Evolutionary conservation across 768 basidiomycete genomes (phyloP).

Genomic region (Brasilioporus rufonigricans): DNA sequence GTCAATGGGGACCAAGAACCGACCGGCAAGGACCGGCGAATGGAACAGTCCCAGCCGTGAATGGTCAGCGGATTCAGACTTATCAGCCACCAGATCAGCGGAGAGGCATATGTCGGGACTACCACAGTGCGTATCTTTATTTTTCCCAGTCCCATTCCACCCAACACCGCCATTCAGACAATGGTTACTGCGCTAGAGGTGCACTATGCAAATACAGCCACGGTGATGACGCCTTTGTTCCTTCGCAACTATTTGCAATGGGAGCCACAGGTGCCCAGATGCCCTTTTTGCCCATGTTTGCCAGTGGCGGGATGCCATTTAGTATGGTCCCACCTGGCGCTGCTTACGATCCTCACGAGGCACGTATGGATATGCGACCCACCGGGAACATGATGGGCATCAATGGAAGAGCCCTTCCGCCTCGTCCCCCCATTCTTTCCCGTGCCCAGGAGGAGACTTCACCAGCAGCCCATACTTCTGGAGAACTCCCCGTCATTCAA

Average conservation of each 20-base stretch:
- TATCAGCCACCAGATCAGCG: conserved; percentile 74
- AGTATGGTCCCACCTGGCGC: conserved; percentile 44
- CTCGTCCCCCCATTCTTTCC: conserved; percentile 57
- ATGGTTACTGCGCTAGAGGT: conserved; percentile 88
- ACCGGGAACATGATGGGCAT: conserved; percentile 30
- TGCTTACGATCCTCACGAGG: conserved; percentile 76
- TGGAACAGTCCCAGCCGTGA: conserved; percentile 28
- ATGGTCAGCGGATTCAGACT: conserved; percentile 50
- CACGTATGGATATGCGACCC: conserved; percentile 78
- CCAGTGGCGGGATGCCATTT: conserved; percentile 53
- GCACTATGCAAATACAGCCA: conserved; percentile 90
- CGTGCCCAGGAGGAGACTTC: conserved; percentile 53
- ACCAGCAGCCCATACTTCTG: conserved; percentile 45
- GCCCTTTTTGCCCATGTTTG: conserved; percentile 74
- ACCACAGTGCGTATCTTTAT: conserved; percentile 68
- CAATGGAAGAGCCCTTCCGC: conserved; percentile 36
- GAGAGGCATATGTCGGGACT: conserved; percentile 84
- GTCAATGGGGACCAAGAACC: conserved; percentile 41
- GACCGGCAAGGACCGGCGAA: conserved; percentile 28
- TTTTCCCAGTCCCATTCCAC: conserved; percentile 2
- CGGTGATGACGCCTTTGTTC: conserved; percentile 82
- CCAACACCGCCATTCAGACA: conserved; percentile 49
- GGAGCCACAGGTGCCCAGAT: conserved; percentile 41
- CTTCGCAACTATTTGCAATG: conserved; percentile 64
- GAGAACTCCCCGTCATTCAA: conserved; percentile 81